Conservation (phyloP, 2,329 filamentous ascomycete species). For the Fusarium incarnatum region DNA sequence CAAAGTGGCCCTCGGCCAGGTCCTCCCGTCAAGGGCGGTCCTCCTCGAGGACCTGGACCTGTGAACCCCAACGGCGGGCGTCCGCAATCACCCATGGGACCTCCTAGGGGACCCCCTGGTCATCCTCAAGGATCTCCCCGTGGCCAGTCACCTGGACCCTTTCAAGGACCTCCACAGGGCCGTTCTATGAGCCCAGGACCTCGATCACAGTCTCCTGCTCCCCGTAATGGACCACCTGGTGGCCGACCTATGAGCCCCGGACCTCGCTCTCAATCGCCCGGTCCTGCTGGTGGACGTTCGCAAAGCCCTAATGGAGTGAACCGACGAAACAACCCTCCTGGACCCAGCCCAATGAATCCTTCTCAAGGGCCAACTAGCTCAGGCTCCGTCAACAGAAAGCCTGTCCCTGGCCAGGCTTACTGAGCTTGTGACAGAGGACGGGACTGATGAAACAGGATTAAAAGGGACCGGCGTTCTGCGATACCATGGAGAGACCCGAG, state of each 20-base stretch:
- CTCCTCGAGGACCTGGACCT: conserved; percentile 40
- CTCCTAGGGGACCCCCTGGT: conserved; percentile 51
- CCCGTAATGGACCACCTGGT: conserved; percentile 43
- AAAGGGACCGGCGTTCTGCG: conserved; percentile 49
- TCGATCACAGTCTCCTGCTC: conserved; percentile 42
- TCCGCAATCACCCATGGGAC: conserved; percentile 51
- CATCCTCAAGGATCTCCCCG: conserved; percentile 50
- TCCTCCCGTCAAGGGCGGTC: conserved; percentile 61
- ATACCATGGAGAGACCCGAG: conserved; percentile 40
- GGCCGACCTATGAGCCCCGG: conserved; percentile 56
- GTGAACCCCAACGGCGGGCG: conserved; percentile 50
- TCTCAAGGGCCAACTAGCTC: conserved; percentile 53
- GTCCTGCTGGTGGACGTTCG: conserved; percentile 48
- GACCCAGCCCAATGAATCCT: conserved; percentile 62
- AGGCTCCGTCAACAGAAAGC: conserved; percentile 64
- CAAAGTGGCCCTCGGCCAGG: conserved; percentile 62
- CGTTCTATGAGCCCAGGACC: conserved; percentile 52
- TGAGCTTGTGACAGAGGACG: conserved; percentile 24
- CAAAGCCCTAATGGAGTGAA: conserved; percentile 56
- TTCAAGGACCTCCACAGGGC: conserved; percentile 49
- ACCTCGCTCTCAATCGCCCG: conserved; percentile 60
- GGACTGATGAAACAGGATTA: conserved; percentile 41
- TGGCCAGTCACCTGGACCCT: conserved; percentile 39
- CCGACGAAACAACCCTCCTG: conserved; percentile 58
- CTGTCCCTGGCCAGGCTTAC: conserved; percentile 67